Percentiles rank a stretch among this genome's conserved stretches.
phyloP scores from a whole-genome alignment of 345 rosid genomes.

The Lepidium didymum region DNA sequence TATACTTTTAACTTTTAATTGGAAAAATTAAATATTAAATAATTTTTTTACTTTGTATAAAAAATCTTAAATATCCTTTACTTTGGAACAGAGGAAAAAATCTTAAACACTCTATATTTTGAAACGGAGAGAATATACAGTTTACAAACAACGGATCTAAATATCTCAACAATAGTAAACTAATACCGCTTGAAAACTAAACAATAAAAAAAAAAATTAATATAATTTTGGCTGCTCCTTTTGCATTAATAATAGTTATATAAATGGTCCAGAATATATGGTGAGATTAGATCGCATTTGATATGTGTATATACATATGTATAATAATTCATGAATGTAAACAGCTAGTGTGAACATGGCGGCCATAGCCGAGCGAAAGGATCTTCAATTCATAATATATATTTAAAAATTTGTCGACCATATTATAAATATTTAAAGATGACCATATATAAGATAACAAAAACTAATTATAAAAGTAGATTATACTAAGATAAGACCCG shows the following conservation, averaged over 20 bases:
- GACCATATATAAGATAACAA: conserved; percentile 15
- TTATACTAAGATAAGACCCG: conserved; percentile 13
- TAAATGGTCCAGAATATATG: too few relatives aligned
- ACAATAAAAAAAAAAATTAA: background rate
- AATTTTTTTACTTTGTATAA: too few relatives aligned
- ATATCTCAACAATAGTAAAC: background rate
- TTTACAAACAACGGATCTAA: background rate
- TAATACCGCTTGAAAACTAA: background rate
- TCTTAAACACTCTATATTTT: too few relatives aligned
- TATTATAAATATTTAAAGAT: background rate
- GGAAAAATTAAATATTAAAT: too few relatives aligned
- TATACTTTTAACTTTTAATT: too few relatives aligned
- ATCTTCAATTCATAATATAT: conserved; percentile 9
- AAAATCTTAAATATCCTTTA: too few relatives aligned
- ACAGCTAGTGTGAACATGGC: conserved; percentile 28
- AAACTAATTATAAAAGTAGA: background rate
- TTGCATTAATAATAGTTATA: background rate
- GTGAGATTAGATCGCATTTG: background rate
- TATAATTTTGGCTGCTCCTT: background rate
- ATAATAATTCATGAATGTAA: background rate
- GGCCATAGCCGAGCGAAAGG: conserved; percentile 21
- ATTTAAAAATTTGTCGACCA: conserved; percentile 1
- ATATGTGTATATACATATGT: background rate
- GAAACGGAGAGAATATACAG: too few relatives aligned
- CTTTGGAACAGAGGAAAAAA: too few relatives aligned